phyloP scores from a whole-genome alignment of 169 alveolate species.

The Nephromyces sp. region DNA sequence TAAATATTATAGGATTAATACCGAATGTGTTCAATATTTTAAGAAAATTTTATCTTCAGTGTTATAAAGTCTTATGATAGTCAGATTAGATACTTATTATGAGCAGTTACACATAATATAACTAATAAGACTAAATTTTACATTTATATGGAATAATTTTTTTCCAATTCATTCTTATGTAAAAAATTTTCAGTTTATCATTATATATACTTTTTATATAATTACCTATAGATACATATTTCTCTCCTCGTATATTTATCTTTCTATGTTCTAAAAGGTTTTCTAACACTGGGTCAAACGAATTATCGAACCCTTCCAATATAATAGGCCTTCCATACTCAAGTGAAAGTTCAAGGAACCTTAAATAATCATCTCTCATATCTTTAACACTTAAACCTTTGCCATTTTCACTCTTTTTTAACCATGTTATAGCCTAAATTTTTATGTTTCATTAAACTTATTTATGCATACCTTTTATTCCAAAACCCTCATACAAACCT shows the following conservation, averaged over 20 bases:
- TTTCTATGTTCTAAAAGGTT: constrained; percentile 78
- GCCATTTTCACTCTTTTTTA: constrained; percentile 65
- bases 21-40: too few species aligned
- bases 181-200: too few species aligned
- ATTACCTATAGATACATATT: constrained; percentile 44
- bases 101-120: too few species aligned
- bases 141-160: too few species aligned
- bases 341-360: constrained; percentile 76
- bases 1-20: too few species aligned
- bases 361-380: constrained; percentile 73
- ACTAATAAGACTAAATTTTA: too few species aligned
- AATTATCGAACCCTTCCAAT: constrained; percentile 82
- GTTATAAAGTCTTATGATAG: too few species aligned
- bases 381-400: constrained; percentile 65
- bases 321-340: constrained; percentile 78
- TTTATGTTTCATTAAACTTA: background rate
- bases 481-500: constrained; percentile 16
- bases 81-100: too few species aligned
- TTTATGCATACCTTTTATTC: background rate
- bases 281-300: constrained; percentile 85
- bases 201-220: background rate
- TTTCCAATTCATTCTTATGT: too few species aligned
- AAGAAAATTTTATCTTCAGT: too few species aligned
- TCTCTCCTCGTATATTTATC: constrained; percentile 68
- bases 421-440: constrained; percentile 71